Evolutionary conservation across 192 early-diverging fungal species (phyloP).

Genomic region (Coemansia sp.): DNA sequence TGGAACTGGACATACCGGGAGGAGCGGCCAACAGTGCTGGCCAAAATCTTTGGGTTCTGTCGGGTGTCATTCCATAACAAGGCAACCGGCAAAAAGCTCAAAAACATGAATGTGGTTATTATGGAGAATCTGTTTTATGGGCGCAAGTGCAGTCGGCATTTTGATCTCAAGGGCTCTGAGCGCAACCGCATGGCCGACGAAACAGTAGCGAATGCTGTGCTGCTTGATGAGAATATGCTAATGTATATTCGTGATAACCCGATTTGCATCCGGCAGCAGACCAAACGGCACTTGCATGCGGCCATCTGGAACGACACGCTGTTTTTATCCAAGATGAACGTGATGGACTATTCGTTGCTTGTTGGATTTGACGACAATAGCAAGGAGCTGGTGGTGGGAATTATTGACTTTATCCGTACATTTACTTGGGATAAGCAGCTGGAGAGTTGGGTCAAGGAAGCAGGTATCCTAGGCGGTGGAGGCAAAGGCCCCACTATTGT

Average conservation of each 20-base stretch:
- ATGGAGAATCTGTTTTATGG: slow-evolving; percentile 95
- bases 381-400: slow-evolving; percentile 92
- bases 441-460: slow-evolving; percentile 97
- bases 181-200: slow-evolving; percentile 91
- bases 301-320: slow-evolving; percentile 93
- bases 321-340: slow-evolving; percentile 88
- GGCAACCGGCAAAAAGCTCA: slow-evolving; percentile 66
- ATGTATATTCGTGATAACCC: slow-evolving; percentile 74
- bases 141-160: slow-evolving; percentile 73
- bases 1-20: slow-evolving; percentile 45
- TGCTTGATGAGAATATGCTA: slow-evolving; percentile 92
- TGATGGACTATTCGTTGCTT: slow-evolving; percentile 97
- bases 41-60: slow-evolving; percentile 93
- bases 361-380: slow-evolving; percentile 87
- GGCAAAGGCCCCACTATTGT: slow-evolving; percentile 94
- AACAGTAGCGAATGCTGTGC: slow-evolving; percentile 81
- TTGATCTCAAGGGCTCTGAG: slow-evolving; percentile 93
- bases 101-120: slow-evolving; percentile 87
- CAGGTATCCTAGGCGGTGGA: slow-evolving; percentile 86
- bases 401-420: slow-evolving; percentile 96
- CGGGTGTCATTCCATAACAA: slow-evolving; percentile 84
- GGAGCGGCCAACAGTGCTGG: slow-evolving; percentile 72
- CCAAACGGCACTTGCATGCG: slow-evolving; percentile 77
- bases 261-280: slow-evolving; percentile 86
- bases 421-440: slow-evolving; percentile 99